Evolutionary conservation across 1,139 yeast genomes (phyloP).

Genomic region (Casaregolazyma suthepensis): DNA sequence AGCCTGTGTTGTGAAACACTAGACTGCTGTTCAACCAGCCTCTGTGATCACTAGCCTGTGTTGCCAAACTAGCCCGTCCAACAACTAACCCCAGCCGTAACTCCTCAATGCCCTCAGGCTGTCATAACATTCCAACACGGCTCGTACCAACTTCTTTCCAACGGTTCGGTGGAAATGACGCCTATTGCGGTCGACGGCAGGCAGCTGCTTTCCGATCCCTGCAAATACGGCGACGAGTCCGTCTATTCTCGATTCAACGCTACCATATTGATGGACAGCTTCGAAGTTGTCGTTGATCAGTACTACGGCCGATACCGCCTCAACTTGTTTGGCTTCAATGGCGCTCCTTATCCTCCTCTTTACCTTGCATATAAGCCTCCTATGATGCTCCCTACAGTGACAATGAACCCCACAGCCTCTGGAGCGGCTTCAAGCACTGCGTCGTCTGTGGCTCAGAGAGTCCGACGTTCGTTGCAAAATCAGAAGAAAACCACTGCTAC

Average conservation of each 20-base stretch:
- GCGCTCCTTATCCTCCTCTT: constrained; percentile 76
- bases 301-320: constrained; percentile 80
- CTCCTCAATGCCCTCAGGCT: constrained; percentile 81
- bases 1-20: no score
- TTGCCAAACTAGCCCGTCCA: no score
- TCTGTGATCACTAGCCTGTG: no score
- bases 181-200: constrained; percentile 91
- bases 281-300: constrained; percentile 54
- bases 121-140: constrained; percentile 88
- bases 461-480: constrained; percentile 58
- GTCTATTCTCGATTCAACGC: constrained; percentile 68
- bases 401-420: constrained; percentile 75
- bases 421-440: constrained; percentile 32
- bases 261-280: constrained; percentile 53
- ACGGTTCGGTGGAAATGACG: constrained; percentile 62
- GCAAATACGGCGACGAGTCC: constrained; percentile 47
- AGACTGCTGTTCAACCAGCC: no score
- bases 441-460: constrained; percentile 22
- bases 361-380: constrained; percentile 92
- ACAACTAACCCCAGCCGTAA: constrained; percentile 37
- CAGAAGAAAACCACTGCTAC: constrained; percentile 72
- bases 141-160: constrained; percentile 51
- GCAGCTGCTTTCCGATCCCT: constrained; percentile 83
- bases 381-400: constrained; percentile 87
- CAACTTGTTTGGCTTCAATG: constrained; percentile 74